Base-by-base conservation (phyloP, 164 flowering plant species). In the Nymphaea thermarum region DNA sequence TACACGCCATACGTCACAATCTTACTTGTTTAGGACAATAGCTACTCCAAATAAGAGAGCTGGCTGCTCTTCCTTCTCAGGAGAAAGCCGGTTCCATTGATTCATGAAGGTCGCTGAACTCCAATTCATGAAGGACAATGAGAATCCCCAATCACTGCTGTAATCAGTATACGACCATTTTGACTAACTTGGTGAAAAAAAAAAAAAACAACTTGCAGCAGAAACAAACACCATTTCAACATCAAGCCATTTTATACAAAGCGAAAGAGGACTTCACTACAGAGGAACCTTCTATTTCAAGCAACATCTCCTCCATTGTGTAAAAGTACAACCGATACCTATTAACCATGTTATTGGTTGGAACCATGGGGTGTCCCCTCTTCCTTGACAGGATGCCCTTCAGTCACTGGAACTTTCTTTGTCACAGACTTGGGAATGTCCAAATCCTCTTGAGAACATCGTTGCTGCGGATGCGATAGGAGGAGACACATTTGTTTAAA, bases 381-480 rank as follows among this genome's bases (percentile, higher is more conserved):
- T 6, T 61, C 64, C 17, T 36, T 61, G 62, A 76, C 76, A 59
- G 81, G 82, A 45, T 76, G 44, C 5, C 82, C 42, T 10, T 90
- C 96, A 65, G 75, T 66, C 41, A 77, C 63, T 14, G 83, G 74
- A 11, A 83, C 65, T 80, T 86, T 92, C 81, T 85, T 95, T 4
- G 77, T 55, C 62, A 92, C 87, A 43, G 91, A 74, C 83, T 84
- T 92, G 68, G 98, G 99, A 44, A 92, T 71, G 76, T 84, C 94
- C 53, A 89, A 45, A 43, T 83, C 81, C 64, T 92, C 99, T 79
- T 90, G 98, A 7, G 73, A 43, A 71, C 87, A 84, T 4, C 99
- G 90, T 66, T 95, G 98, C 67, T 92, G 99, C 43, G 99, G 98
- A 74, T 92, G 97, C 16, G 90, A 75, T 42, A 95, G 70, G 63